Conservation (phyloP, 192 early-diverging fungal genomes). For the Pecoramyces ruminantium region DNA sequence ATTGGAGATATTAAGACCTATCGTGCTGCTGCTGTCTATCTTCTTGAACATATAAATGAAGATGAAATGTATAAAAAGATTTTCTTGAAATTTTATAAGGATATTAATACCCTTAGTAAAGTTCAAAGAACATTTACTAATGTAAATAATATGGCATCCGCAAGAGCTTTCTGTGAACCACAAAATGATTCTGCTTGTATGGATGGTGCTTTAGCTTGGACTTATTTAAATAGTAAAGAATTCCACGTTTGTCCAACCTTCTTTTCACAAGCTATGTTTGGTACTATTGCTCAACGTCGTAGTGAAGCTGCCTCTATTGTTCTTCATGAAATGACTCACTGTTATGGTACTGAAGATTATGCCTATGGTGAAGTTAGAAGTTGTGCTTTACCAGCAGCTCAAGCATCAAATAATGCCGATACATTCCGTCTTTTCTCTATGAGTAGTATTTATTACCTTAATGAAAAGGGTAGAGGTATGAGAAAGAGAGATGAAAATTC, state of each 20-base stretch:
- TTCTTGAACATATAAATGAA: background rate
- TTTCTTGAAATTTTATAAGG: background rate
- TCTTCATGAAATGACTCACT: background rate
- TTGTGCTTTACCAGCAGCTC: too few relatives aligned
- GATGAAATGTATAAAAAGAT: background rate
- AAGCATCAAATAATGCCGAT: too few relatives aligned
- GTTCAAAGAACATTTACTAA: background rate
- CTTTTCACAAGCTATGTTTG: background rate
- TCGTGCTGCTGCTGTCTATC: background rate
- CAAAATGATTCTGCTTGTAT: background rate
- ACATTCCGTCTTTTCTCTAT: too few relatives aligned
- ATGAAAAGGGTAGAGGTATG: too few relatives aligned
- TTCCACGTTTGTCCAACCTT: background rate
- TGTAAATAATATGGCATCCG: background rate
- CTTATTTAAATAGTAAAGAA: background rate
- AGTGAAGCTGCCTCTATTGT: background rate
- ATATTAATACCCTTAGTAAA: background rate
- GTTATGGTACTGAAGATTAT: background rate
- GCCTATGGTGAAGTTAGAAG: too few relatives aligned
- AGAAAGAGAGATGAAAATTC: too few relatives aligned
- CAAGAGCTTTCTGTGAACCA: background rate
- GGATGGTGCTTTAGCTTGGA: background rate
- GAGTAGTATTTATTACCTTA: too few relatives aligned
- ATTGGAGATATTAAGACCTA: background rate
- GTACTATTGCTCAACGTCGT: background rate